Conservation (phyloP, 441 rosid species). For the Eugenia klotzschiana region DNA sequence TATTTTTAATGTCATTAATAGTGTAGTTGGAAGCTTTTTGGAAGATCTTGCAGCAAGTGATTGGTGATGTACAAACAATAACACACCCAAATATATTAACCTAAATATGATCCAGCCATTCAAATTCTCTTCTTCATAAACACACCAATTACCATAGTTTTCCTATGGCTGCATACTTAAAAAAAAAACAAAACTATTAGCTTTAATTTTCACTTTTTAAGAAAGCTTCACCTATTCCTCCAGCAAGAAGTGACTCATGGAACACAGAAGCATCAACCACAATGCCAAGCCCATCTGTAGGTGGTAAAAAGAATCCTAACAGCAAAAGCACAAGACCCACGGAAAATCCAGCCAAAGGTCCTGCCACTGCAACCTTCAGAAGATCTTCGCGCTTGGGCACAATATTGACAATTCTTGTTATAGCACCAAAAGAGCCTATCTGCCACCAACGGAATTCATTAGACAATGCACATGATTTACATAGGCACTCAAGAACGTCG, state of each 20-base stretch:
- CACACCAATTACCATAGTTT: background rate
- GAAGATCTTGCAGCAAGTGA: background rate
- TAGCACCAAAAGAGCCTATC: constrained; percentile 97
- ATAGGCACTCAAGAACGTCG: background rate
- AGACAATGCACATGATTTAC: constrained; percentile 3
- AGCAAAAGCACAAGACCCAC: constrained; percentile 65
- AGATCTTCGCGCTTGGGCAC: constrained; percentile 82
- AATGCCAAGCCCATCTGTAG: constrained; percentile 67
- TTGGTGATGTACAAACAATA: background rate
- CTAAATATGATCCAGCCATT: background rate
- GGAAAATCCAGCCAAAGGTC: constrained; percentile 87
- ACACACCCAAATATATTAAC: background rate
- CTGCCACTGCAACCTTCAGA: constrained; percentile 80
- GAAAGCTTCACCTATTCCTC: constrained; percentile 39
- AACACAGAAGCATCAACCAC: constrained; percentile 72
- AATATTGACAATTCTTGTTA: constrained; percentile 69
- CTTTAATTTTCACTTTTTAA: background rate
- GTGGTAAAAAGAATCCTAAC: constrained; percentile 67
- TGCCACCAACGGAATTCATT: constrained; percentile 50
- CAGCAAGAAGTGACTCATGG: constrained; percentile 66
- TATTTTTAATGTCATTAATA: background rate
- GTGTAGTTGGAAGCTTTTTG: background rate
- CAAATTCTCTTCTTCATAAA: background rate
- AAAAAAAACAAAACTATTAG: background rate
- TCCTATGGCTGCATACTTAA: background rate